Percentiles rank a stretch among this genome's conserved stretches.
Conservation (phyloP, 768 basidiomycete species). For the Clitopilus hobsonii region DNA sequence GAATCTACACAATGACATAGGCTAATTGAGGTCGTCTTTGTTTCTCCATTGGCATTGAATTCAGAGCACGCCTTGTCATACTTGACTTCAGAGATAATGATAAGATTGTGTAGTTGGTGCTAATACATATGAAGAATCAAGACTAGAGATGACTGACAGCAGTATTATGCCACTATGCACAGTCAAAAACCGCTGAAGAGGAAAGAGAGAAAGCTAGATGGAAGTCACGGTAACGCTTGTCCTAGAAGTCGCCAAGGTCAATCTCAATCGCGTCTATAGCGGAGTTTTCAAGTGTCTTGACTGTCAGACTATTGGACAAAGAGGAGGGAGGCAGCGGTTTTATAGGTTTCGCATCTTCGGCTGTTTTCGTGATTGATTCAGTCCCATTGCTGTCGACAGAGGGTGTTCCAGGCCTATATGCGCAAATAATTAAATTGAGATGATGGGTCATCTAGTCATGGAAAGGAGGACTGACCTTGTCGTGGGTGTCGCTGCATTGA, state of each 20-base stretch:
- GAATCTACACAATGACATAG: background rate
- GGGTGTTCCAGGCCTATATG: constrained; percentile 45
- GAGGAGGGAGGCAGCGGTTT: constrained; percentile 21
- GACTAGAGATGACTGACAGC: no score
- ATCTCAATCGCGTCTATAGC: constrained; percentile 68
- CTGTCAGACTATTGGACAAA: constrained; percentile 12
- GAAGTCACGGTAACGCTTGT: background rate
- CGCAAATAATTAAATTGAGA: constrained; percentile 13
- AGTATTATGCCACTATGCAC: no score
- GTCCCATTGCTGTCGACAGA: constrained; percentile 33
- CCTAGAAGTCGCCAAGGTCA: constrained; percentile 74
- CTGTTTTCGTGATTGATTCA: constrained; percentile 23
- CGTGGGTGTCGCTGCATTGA: constrained; percentile 42
- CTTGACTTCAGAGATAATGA: background rate
- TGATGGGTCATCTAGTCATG: constrained; percentile 3
- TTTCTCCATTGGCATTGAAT: no score
- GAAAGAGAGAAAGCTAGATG: background rate
- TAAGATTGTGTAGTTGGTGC: background rate
- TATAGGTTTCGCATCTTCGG: constrained; percentile 13
- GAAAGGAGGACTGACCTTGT: constrained; percentile 50
- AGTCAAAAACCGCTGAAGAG: no score
- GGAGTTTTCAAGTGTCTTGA: constrained; percentile 48
- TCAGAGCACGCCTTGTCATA: no score
- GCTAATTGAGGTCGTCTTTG: no score
- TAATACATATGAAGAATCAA: background rate